Conservation (phyloP, 805 yeast species). For the Vanderwaltozyma verrucispora region DNA sequence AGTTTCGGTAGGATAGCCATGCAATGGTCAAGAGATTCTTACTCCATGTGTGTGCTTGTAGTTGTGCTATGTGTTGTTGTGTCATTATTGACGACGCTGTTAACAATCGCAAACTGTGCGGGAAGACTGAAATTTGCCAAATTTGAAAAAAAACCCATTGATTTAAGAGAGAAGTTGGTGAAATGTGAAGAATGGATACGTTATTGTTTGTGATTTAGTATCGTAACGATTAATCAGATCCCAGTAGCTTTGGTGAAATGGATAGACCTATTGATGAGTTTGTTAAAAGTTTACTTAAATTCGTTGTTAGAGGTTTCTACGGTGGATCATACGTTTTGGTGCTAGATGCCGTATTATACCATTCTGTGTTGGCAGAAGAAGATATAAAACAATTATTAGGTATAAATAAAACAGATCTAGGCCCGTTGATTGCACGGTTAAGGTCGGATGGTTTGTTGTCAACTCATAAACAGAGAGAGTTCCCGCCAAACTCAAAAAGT, state of each 20-base stretch:
- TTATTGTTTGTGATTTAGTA: not conserved
- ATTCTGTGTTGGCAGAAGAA: slow-evolving; percentile 86
- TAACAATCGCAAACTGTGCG: too few species aligned
- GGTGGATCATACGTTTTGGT: slow-evolving; percentile 74
- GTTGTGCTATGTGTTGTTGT: too few species aligned
- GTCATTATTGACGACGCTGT: too few species aligned
- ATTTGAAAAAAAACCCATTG: too few species aligned
- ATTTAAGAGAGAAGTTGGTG: too few species aligned
- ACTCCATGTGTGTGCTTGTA: too few species aligned
- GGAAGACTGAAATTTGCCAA: too few species aligned
- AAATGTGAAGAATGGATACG: not conserved
- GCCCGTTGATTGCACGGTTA: slow-evolving; percentile 69
- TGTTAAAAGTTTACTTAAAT: slow-evolving; percentile 45
- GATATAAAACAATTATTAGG: slow-evolving; percentile 75
- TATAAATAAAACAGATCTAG: slow-evolving; percentile 75
- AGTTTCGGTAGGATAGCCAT: too few species aligned
- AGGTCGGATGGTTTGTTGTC: slow-evolving; percentile 76
- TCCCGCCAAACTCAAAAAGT: slow-evolving; percentile 51
- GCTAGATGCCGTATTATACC: slow-evolving; percentile 78
- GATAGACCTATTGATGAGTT: slow-evolving; percentile 33
- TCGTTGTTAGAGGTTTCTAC: slow-evolving; percentile 81
- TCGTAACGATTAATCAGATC: not conserved
- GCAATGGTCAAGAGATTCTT: too few species aligned
- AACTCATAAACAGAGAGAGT: slow-evolving; percentile 63
- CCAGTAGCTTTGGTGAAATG: slow-evolving; percentile 8